Percentiles rank a stretch among this genome's conserved stretches.
These are phyloP conservation scores for Yarrowia alimentaria DNA, from an alignment of 805 yeast species.

Conservation along the genomic window DNA sequence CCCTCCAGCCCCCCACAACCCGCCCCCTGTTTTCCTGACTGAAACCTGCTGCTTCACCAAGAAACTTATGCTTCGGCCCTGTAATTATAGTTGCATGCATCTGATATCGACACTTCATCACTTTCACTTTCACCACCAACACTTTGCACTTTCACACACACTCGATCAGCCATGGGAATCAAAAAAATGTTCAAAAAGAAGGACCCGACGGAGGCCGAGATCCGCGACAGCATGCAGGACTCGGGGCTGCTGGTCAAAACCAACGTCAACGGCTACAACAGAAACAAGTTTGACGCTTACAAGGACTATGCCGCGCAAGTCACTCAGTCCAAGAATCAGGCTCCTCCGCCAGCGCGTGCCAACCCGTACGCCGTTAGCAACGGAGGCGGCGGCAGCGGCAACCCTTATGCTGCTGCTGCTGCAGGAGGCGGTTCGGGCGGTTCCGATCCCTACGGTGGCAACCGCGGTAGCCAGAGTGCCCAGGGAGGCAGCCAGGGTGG, in stretches of 20 bases:
- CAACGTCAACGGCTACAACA: conserved; percentile 9
- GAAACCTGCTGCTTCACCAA: background rate
- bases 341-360: conserved; percentile 1
- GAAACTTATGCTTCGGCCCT: too few relatives aligned
- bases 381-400: background rate
- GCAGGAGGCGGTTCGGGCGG: background rate
- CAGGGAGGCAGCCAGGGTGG: too few relatives aligned
- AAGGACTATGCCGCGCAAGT: conserved; percentile 27
- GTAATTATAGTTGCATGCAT: background rate
- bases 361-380: conserved; percentile 21
- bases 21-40: too few relatives aligned
- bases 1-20: too few relatives aligned
- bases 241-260: conserved; percentile 9
- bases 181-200: conserved; percentile 24
- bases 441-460: background rate
- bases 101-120: conserved; percentile 14
- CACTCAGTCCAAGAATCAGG: background rate
- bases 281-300: conserved; percentile 27
- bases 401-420: conserved; percentile 13
- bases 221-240: conserved; percentile 15
- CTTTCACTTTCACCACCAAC: background rate
- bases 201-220: conserved; percentile 24
- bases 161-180: conserved; percentile 8
- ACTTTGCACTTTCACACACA: background rate
- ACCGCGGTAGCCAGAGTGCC: too few relatives aligned